Percentiles rank a stretch among this genome's conserved stretches.
phyloP scores from a whole-genome alignment of 2,329 filamentous ascomycete species.

The Paraphaeosphaeria sporulosa region DNA sequence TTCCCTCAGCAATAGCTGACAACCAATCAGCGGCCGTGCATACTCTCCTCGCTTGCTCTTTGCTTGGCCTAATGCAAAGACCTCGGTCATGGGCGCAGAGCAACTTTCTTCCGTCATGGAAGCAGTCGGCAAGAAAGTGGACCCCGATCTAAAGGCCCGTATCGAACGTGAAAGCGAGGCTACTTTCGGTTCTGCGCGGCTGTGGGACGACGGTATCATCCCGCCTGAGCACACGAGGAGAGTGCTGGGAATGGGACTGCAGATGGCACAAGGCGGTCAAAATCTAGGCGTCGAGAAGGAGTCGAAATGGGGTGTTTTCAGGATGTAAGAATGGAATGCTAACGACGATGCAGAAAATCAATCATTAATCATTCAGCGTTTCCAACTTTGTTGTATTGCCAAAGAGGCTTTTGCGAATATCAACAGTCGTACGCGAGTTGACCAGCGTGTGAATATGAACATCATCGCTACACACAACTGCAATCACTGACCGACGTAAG shows the following conservation, averaged over 20 bases:
- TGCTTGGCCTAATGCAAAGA: conserved; percentile 98
- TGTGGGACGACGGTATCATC: conserved; percentile 75
- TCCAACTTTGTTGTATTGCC: not conserved
- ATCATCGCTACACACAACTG: no score
- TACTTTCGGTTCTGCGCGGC: conserved; percentile 82
- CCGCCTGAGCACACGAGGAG: conserved; percentile 58
- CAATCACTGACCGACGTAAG: no score
- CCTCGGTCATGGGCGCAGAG: conserved; percentile 95
- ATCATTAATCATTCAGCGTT: not conserved
- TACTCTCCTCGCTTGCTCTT: conserved; percentile 92
- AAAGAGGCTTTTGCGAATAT: not conserved
- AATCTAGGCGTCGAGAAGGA: conserved; percentile 43
- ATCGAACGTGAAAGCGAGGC: conserved; percentile 93
- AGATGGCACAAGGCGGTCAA: conserved; percentile 54
- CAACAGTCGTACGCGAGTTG: no score
- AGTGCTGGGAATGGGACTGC: conserved; percentile 58
- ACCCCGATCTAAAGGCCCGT: conserved; percentile 79
- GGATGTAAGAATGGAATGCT: conserved; percentile 40
- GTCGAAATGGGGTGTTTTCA: conserved; percentile 50
- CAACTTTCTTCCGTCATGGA: conserved; percentile 94
- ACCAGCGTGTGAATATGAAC: no score
- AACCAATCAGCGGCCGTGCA: conserved; percentile 73
- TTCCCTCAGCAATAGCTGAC: conserved; percentile 2
- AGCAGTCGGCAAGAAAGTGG: conserved; percentile 83
- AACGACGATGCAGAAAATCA: not conserved